Evolutionary conservation across 148 eudicot species (phyloP).

Genomic region (Fagopyrum tataricum): DNA sequence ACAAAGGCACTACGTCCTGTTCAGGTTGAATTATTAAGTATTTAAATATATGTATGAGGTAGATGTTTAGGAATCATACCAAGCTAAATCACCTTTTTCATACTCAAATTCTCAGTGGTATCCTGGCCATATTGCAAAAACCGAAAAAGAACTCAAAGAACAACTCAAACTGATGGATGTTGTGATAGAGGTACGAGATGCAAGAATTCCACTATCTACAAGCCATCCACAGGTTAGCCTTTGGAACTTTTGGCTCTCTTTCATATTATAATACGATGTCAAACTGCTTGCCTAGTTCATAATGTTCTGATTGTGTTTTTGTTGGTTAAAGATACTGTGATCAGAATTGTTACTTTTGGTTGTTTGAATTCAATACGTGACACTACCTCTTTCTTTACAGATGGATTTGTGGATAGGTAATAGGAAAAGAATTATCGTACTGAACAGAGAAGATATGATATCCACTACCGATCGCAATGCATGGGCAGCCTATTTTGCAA

Average conservation of each 20-base stretch:
- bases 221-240: slow-evolving; percentile 77
- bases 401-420: slow-evolving; percentile 95
- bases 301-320: slow-evolving; percentile 8
- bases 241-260: not conserved
- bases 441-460: slow-evolving; percentile 99
- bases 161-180: slow-evolving; percentile 98
- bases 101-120: slow-evolving; percentile 55
- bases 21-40: slow-evolving; percentile 40
- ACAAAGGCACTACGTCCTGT: slow-evolving; percentile 78
- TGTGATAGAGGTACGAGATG: slow-evolving; percentile 97
- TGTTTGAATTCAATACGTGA: not conserved
- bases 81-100: not conserved
- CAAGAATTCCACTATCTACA: slow-evolving; percentile 93
- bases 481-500: slow-evolving; percentile 86
- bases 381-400: slow-evolving; percentile 26
- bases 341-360: not conserved
- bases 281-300: not conserved
- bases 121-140: slow-evolving; percentile 98
- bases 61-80: not conserved
- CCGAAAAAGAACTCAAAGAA: slow-evolving; percentile 93
- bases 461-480: slow-evolving; percentile 84
- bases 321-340: not conserved
- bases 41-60: not conserved
- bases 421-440: slow-evolving; percentile 76
- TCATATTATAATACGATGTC: not conserved